Base-by-base conservation (phyloP, 495 filamentous ascomycete species). In the Aspergillus cristatus region DNA sequence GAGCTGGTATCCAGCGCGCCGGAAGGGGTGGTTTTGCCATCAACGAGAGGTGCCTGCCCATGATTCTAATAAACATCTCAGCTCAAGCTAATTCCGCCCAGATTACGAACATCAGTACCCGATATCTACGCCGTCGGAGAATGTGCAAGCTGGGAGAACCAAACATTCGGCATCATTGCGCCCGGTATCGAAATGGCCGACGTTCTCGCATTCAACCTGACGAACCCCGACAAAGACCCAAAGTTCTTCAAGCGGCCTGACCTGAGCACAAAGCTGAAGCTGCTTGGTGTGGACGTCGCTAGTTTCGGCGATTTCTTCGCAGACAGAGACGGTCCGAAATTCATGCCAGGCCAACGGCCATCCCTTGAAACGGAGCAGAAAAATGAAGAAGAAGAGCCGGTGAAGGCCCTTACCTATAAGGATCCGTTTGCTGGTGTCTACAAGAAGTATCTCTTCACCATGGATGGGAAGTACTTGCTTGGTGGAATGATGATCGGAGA, bases 401-500 rank as follows among this genome's bases (percentile, higher is more conserved):
- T 95, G 32, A 94, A 94, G 58, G 82, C 89, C 0, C 64, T 97
- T 41, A 87, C 81, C 0, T 97, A 94, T 60, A 91, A 84, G 42
- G 90, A 97, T 58, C 90, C 90, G 0, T 95, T 97, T 54, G 73
- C 78, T 41, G 81, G 86, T n/a, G 77, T 95, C 1, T 97, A 97
- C 60, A 95, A 97, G 61, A 97, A 97, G 58, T 97, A 88, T 58
- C 62, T 97, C 6, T 95, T 95, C 48, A 94, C 89, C 2, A 58
- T 81, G 53, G 90, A 97, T 53, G 90, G 90, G 15, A 94, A 94
- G 53, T 91, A 86, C 55, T 66, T 97, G 2, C 75, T 97, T 6
- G 90, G 90, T 13, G 90, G 90, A 2, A 97, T 97, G 89, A 95
- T 97, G 84, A 94, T 97, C 40, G 90, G 90, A 25, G 90, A 97